Evolutionary conservation across 805 yeast genomes (phyloP), one percentile per base, ranked within the genome.

Genomic region (Hanseniaspora nectarophila): DNA sequence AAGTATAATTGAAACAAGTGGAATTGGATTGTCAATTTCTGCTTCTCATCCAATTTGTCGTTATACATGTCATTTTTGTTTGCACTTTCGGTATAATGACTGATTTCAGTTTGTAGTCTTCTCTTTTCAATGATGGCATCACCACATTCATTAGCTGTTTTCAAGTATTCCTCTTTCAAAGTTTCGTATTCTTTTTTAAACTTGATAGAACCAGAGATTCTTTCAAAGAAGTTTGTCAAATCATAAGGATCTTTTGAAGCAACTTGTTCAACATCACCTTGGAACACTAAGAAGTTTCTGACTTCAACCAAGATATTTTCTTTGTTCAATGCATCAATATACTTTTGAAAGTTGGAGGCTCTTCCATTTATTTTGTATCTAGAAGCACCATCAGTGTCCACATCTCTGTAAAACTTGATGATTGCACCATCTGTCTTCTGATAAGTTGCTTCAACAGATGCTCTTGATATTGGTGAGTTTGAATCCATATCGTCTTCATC

Each of bases 181-280:
- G 58, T 55, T 10, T 83, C 90, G 63, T 84, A 90, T 54, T 86
- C 86, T 28, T 69, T 70, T 43, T 77, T 75, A 57, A 64, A 75
- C 37, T 85, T 92, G 7, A 71, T 66, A 0, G 95, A 85, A 0
- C 96, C 95, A 55, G 94, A 83, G 26, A 92, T 79, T 15, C 78
- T 78, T 66, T 92, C 98, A 51, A 92, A 70, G 55, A 89, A 66
- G 42, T 69, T 73, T 1, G 94, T 78, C 55, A 92, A 71, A 35
- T 87, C 95, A 23, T 67, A 65, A 0, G 97, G 78, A 0, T 90
- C 78, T 63, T 89, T 95, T 0, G 95, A 75, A 0, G 97, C 97
- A 38, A 92, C 80, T 59, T 81, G 83, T 64, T 90, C 97, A 47
- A 92, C 95, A 63, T 90, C 97, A 55, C 98, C 97, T 70, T 92